A percentile compares a stretch with the other conserved stretches of the same genome.
These are phyloP conservation scores for Diaporthe ilicicola DNA, from an alignment of 2,329 filamentous ascomycete genomes.

Conservation along the genomic window DNA sequence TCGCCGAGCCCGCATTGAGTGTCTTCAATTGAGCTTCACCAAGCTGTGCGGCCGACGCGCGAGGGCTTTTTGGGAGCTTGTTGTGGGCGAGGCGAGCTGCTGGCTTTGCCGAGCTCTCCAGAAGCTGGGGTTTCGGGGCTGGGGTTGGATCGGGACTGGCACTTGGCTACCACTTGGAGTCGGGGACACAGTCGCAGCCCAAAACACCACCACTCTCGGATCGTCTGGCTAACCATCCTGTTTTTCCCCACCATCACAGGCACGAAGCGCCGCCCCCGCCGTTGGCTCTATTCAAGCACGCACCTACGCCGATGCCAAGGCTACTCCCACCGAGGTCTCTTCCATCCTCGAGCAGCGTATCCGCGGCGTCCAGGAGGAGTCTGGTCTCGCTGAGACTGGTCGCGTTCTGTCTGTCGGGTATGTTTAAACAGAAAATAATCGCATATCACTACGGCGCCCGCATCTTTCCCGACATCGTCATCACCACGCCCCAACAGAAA, in stretches of 20 bases:
- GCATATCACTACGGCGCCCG: background rate
- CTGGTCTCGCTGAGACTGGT: constrained; percentile 95
- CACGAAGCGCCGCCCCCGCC: constrained; percentile 86
- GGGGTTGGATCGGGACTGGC: constrained; percentile 26
- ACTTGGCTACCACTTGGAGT: constrained; percentile 32
- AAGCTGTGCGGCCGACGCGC: constrained; percentile 39
- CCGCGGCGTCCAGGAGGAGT: constrained; percentile 97
- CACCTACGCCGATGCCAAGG: constrained; percentile 95
- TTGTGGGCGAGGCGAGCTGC: constrained; percentile 38
- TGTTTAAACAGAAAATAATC: constrained; percentile 51
- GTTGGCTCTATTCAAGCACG: constrained; percentile 76
- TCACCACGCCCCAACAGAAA: constrained; percentile 8
- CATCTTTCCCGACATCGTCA: background rate
- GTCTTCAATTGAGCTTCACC: constrained; percentile 50
- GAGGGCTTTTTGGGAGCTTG: constrained; percentile 49
- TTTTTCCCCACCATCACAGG: constrained; percentile 58
- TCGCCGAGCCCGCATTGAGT: constrained; percentile 39
- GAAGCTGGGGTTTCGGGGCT: constrained; percentile 36
- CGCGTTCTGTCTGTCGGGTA: constrained; percentile 99
- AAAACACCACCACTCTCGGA: constrained; percentile 30
- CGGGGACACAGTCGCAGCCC: background rate
- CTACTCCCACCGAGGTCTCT: constrained; percentile 95
- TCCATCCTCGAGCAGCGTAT: constrained; percentile 99
- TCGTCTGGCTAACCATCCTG: constrained; percentile 41
- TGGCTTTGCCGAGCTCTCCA: constrained; percentile 37